phyloP scores from a whole-genome alignment of 2,329 filamentous ascomycete genomes.

The Fusarium bactridioides region DNA sequence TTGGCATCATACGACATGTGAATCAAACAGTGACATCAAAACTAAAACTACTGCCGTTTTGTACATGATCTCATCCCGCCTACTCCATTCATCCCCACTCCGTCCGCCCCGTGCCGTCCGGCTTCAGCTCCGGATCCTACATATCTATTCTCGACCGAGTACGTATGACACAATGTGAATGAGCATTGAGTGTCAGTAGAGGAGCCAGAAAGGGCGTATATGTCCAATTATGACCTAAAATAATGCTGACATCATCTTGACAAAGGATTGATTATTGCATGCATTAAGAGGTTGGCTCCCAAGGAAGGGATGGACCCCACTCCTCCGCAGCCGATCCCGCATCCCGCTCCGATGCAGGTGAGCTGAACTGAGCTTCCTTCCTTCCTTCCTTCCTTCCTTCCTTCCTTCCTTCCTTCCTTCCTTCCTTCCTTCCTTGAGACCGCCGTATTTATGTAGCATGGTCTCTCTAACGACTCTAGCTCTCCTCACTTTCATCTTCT shows the following conservation, averaged over 20 bases:
- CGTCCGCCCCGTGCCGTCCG: constrained; percentile 1
- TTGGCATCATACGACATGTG: neutral
- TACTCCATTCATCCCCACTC: neutral
- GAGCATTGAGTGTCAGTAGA: neutral
- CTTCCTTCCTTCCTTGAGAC: neutral
- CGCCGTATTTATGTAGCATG: neutral
- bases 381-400: neutral
- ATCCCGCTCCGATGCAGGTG: neutral
- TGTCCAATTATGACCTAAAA: neutral
- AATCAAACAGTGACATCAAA: neutral
- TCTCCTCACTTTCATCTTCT: neutral
- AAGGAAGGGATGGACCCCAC: constrained; percentile 4
- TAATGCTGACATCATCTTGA: neutral
- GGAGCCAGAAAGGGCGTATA: neutral
- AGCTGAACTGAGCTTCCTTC: constrained; percentile 6
- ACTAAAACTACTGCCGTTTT: neutral
- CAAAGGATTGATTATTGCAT: neutral
- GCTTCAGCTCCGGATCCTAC: neutral
- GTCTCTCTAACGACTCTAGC: neutral
- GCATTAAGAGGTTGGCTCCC: no score
- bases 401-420: no score
- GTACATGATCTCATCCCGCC: constrained; percentile 1
- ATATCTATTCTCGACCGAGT: neutral
- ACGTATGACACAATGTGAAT: neutral
- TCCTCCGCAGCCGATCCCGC: neutral